Evolutionary conservation across 2,329 filamentous ascomycete genomes (phyloP).

Genomic region (Capronia americana): DNA sequence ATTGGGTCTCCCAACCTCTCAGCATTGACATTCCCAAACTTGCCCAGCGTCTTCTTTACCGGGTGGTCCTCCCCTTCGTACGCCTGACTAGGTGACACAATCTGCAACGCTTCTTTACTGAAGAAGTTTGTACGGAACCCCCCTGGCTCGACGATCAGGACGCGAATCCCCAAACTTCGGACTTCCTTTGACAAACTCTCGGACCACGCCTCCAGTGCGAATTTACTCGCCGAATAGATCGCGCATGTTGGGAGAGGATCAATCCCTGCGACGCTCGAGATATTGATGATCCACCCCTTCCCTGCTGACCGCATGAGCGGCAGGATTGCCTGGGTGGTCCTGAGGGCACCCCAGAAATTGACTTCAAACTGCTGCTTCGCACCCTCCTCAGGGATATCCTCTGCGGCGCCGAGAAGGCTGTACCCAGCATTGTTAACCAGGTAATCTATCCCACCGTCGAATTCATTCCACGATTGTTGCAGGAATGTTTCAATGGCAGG

Average conservation of each 20-base stretch:
- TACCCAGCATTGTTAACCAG: conserved; percentile 43
- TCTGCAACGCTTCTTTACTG: conserved; percentile 29
- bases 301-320: conserved; percentile 32
- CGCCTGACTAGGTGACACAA: conserved; percentile 23
- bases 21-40: conserved; percentile 37
- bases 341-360: conserved; percentile 37
- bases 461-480: conserved; percentile 21
- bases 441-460: conserved; percentile 37
- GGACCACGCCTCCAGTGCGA: conserved; percentile 50
- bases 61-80: conserved; percentile 22
- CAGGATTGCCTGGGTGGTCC: conserved; percentile 29
- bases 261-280: conserved; percentile 30
- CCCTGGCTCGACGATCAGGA: conserved; percentile 53
- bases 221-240: conserved; percentile 47
- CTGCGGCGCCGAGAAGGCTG: conserved; percentile 35
- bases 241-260: conserved; percentile 42
- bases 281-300: conserved; percentile 35
- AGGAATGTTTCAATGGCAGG: conserved; percentile 30
- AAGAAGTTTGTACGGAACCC: conserved; percentile 53
- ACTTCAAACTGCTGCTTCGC: conserved; percentile 34
- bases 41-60: conserved; percentile 20
- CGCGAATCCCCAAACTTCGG: conserved; percentile 45
- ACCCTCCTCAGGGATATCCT: conserved; percentile 33
- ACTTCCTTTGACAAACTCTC: conserved; percentile 50
- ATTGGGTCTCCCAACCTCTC: conserved; percentile 45